Evolutionary conservation across 768 basidiomycete species (phyloP), one percentile per base, ranked within the genome.

Genomic region (Tubosaeta brunneosetosa): DNA sequence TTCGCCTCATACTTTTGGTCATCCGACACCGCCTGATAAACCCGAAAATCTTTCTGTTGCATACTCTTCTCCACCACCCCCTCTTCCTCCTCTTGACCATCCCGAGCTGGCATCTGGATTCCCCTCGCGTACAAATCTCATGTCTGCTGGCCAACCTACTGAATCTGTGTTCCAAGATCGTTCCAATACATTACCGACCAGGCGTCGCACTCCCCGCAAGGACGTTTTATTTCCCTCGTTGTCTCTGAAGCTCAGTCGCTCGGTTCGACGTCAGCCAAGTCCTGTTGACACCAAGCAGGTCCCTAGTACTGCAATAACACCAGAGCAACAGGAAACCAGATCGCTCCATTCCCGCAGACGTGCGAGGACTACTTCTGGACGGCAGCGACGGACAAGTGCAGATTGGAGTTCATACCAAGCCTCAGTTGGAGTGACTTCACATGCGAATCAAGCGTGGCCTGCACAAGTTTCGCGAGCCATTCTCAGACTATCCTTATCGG

Each of bases 391-490:
- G 42, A 68, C 70, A 42, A 84, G 83, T 58, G 82, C 83, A 26
- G 82, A 84, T 47, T 83, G 79, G 70, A 81, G 73, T 44, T 73
- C 81, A 16, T 63, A 73, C 49, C 77, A 78, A 59, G 82, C 78
- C 33, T 67, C 61, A 10, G 71, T 62, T 13, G 66, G 68, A 3
- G 67, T 70, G 33, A 62, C 54, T 44, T 53, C 65, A 2, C 49
- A 45, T 16, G 55, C 55, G 38, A 72, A 72, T 33, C 73, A 69
- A 27, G 74, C 73, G 50, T 85, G 83, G 84, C 79, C 81, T 50
- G 79, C 80, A 4, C 74, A 78, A 50, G 79, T 84, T 17, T 79
- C 82, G 40, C 76, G 74, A 53, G 78, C 81, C 57, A 78, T 84
- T 50, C 59, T 84, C 36, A 69, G 73, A 34, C 63, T 83, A 26